A percentile compares a stretch with the other conserved stretches of the same genome.
These are phyloP conservation scores for Hymenoscyphus scutula DNA, from an alignment of 2,329 filamentous ascomycete genomes.

Conservation along the genomic window DNA sequence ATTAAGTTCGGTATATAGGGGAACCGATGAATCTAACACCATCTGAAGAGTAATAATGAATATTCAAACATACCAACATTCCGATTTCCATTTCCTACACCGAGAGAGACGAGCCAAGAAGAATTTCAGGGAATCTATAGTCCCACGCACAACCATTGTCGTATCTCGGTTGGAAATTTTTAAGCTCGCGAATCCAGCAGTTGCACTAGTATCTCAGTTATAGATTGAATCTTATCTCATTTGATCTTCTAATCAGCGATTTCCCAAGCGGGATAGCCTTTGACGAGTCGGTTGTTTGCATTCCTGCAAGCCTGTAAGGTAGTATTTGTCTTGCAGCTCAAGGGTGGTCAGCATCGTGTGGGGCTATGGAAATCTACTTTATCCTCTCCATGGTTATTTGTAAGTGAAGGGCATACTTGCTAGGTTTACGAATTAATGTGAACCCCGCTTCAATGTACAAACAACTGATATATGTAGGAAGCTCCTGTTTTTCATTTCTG, in stretches of 20 bases:
- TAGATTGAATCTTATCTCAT: neutral
- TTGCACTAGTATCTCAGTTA: neutral
- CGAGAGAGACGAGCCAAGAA: neutral
- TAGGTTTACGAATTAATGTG: neutral
- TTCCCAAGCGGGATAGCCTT: neutral
- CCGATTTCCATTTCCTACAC: neutral
- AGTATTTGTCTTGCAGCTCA: neutral
- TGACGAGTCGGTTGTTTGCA: neutral
- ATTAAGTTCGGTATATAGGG: slow-evolving; percentile 20
- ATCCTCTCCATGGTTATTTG: neutral
- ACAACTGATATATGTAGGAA: neutral
- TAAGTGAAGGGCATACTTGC: neutral
- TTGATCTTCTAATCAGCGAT: neutral
- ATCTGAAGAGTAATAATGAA: neutral
- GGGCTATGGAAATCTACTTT: neutral
- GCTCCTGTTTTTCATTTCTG: neutral
- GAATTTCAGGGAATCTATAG: neutral
- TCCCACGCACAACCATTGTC: neutral
- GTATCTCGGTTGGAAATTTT: neutral
- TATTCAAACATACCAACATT: neutral
- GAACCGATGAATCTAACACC: neutral
- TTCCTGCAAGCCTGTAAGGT: neutral
- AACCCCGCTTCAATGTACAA: neutral
- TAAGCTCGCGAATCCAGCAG: neutral
- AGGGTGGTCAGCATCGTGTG: neutral